These are phyloP conservation scores for Talaromyces wortmannii DNA, from an alignment of 495 filamentous ascomycete genomes.

Conservation along the genomic window DNA sequence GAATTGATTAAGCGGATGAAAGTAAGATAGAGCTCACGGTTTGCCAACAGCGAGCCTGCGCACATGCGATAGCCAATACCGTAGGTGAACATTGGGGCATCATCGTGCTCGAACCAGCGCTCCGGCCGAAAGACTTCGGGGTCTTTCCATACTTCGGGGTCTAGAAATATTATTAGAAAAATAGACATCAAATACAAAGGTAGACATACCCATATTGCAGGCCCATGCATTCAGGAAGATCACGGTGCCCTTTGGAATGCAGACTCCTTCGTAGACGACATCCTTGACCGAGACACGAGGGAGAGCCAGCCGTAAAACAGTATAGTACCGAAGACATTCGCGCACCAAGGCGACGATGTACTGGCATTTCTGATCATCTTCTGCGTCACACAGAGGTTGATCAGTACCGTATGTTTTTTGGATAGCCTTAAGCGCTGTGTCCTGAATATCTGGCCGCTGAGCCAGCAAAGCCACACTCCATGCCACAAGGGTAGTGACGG, in stretches of 20 bases:
- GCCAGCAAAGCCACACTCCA: constrained; percentile 56
- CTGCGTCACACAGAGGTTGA: constrained; percentile 47
- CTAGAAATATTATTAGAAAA: constrained; percentile 13
- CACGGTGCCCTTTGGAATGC: constrained; percentile 52
- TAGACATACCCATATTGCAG: constrained; percentile 49
- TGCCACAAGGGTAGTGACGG: constrained; percentile 54
- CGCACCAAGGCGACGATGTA: constrained; percentile 53
- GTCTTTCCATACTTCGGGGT: constrained; percentile 51
- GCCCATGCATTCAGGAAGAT: constrained; percentile 62
- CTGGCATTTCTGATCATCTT: constrained; percentile 54
- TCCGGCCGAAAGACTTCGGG: constrained; percentile 54
- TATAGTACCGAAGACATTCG: constrained; percentile 54
- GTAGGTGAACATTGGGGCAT: constrained; percentile 55
- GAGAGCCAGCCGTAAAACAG: constrained; percentile 53
- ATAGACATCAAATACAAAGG: neutral
- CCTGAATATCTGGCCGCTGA: constrained; percentile 51
- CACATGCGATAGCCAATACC: constrained; percentile 63
- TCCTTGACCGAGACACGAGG: constrained; percentile 55
- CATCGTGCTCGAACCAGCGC: constrained; percentile 55
- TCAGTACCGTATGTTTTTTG: constrained; percentile 42
- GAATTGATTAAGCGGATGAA: constrained; percentile 55
- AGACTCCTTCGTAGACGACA: constrained; percentile 45
- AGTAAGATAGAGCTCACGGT: constrained; percentile 57
- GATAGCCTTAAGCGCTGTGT: constrained; percentile 51
- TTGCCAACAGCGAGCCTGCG: constrained; percentile 54